phyloP scores from a whole-genome alignment of 305 asterid genomes.

The Ilex paraguariensis region DNA sequence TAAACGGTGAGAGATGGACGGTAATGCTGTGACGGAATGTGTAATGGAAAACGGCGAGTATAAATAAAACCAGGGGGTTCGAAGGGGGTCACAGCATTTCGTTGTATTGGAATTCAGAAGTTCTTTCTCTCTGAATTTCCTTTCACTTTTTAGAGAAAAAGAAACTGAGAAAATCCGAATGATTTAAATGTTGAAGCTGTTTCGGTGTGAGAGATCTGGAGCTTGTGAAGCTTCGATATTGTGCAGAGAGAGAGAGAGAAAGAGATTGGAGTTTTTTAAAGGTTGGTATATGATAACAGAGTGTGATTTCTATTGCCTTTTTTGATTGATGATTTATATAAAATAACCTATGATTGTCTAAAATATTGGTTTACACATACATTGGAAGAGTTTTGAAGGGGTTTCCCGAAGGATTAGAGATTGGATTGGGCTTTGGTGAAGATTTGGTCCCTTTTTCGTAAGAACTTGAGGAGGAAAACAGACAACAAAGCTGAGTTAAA shows the following conservation, averaged over 20 bases:
- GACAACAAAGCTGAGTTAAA: neutral
- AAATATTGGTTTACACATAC: conserved; percentile 20
- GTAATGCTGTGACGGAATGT: conserved; percentile 1
- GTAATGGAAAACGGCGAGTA: conserved; percentile 32
- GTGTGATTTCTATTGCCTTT: neutral
- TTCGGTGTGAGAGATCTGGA: neutral
- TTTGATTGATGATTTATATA: neutral
- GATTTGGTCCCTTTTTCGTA: conserved; percentile 7
- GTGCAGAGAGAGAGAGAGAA: neutral
- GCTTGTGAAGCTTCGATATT: neutral
- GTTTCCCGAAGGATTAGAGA: conserved; percentile 16
- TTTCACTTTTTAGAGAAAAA: conserved; percentile 11
- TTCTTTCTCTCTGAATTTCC: conserved; percentile 6
- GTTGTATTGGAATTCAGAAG: conserved; percentile 8
- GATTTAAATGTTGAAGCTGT: neutral
- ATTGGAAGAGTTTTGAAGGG: conserved; percentile 16
- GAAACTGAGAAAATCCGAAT: neutral
- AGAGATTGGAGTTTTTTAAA: neutral
- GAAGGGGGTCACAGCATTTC: conserved; percentile 35
- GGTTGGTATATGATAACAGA: neutral
- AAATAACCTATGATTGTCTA: conserved; percentile 11
- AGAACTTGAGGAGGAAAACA: neutral
- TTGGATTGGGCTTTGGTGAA: conserved; percentile 17
- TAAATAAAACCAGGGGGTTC: conserved; percentile 38
- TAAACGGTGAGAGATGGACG: conserved; percentile 32